A percentile compares a stretch with the other conserved stretches of the same genome.
Conservation (phyloP, 257 asterid species). For the Fraxinus anomala region DNA sequence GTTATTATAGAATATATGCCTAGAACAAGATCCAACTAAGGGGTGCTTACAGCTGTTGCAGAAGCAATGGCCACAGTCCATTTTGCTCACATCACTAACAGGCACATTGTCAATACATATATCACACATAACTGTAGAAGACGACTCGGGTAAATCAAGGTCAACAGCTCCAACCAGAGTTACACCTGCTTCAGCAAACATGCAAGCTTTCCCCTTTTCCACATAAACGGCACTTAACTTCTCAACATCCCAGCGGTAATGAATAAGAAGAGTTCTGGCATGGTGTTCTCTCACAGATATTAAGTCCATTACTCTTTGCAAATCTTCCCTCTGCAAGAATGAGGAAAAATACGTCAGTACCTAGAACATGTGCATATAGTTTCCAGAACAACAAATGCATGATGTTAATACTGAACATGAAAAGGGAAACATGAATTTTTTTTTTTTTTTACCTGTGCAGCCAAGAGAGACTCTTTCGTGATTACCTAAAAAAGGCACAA, state of each 20-base stretch:
- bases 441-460: slow-evolving; percentile 65
- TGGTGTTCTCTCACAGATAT: slow-evolving; percentile 79
- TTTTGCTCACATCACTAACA: slow-evolving; percentile 55
- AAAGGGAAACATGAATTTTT: neutral
- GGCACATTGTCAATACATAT: slow-evolving; percentile 81
- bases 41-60: slow-evolving; percentile 76
- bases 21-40: neutral
- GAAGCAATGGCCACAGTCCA: slow-evolving; percentile 88
- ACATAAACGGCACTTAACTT: slow-evolving; percentile 65
- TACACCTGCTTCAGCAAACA: slow-evolving; percentile 79
- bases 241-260: slow-evolving; percentile 82
- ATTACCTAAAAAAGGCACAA: slow-evolving; percentile 58
- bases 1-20: slow-evolving; percentile 5
- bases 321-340: slow-evolving; percentile 63
- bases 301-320: slow-evolving; percentile 82
- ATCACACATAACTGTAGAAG: slow-evolving; percentile 51
- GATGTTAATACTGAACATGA: neutral
- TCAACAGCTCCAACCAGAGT: slow-evolving; percentile 42
- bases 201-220: slow-evolving; percentile 66
- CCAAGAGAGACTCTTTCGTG: slow-evolving; percentile 76
- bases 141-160: slow-evolving; percentile 38
- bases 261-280: slow-evolving; percentile 83
- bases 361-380: neutral
- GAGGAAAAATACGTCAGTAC: neutral
- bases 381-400: neutral